Evolutionary conservation across 495 filamentous ascomycete species (phyloP).

Genomic region (Podospora bellae-mahoneyi): DNA sequence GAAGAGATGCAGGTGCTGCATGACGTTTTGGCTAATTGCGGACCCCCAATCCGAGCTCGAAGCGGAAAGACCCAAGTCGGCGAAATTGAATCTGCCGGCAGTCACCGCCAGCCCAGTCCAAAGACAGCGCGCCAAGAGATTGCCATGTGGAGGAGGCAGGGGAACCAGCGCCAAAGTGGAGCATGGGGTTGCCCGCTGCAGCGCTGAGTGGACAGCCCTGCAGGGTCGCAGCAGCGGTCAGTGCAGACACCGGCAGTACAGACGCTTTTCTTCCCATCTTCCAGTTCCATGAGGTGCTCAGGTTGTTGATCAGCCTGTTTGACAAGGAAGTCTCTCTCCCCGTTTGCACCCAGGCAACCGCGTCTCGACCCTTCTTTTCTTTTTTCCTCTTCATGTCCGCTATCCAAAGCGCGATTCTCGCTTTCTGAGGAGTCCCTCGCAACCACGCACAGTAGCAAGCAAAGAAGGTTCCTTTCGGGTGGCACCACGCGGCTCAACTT

Average conservation of each 20-base stretch:
- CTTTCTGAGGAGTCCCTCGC: not conserved
- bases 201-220: not conserved
- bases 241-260: not conserved
- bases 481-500: not conserved
- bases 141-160: constrained; percentile 6
- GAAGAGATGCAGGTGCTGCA: not conserved
- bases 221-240: constrained; percentile 6
- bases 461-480: not conserved
- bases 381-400: not conserved
- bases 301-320: constrained; percentile 2
- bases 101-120: constrained; percentile 1
- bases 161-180: not conserved
- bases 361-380: not conserved
- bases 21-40: constrained; percentile 7
- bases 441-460: not conserved
- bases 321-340: not conserved
- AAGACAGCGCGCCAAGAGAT: not conserved
- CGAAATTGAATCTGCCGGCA: constrained; percentile 4
- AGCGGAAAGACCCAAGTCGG: not conserved
- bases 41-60: constrained; percentile 2
- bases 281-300: no score
- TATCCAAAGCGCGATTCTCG: not conserved
- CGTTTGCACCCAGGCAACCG: not conserved
- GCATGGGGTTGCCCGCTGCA: not conserved
- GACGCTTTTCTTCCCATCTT: not conserved